These are phyloP conservation scores for Petrea volubilis DNA, from an alignment of 257 asterid species.

Conservation along the genomic window DNA sequence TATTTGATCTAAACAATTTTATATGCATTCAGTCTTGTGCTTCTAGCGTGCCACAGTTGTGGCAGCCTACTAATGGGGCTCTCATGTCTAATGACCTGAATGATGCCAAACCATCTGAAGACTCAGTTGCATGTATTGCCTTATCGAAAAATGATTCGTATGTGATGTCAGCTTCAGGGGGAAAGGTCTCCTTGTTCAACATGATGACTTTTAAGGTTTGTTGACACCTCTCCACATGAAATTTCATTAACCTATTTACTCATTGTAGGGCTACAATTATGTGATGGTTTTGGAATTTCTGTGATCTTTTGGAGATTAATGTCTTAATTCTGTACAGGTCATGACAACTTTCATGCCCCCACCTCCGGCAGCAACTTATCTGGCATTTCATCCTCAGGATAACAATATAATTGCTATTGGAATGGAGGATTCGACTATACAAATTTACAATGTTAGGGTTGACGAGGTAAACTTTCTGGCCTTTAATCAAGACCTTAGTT, in stretches of 20 bases:
- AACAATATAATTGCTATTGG: conserved; percentile 91
- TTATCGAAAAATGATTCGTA: conserved; percentile 94
- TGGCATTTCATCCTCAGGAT: conserved; percentile 96
- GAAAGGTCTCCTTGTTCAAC: conserved; percentile 93
- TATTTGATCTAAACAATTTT: conserved; percentile 16
- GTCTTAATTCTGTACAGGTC: conserved; percentile 51
- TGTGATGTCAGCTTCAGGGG: conserved; percentile 99
- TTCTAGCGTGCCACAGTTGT: conserved; percentile 65
- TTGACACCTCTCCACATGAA: neutral
- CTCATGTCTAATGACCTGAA: conserved; percentile 80
- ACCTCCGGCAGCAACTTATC: conserved; percentile 94
- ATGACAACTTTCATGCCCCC: conserved; percentile 99
- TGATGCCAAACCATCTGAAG: conserved; percentile 78
- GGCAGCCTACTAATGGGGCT: conserved; percentile 91
- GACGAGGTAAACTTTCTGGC: conserved; percentile 66
- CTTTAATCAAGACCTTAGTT: conserved; percentile 3
- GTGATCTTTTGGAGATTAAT: conserved; percentile 17
- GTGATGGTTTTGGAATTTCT: neutral
- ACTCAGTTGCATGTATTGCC: conserved; percentile 88
- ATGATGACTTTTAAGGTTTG: conserved; percentile 98
- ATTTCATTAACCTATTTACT: too few relatives aligned
- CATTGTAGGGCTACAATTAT: neutral
- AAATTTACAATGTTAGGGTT: conserved; percentile 85
- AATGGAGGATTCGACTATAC: conserved; percentile 91
- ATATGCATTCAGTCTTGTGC: conserved; percentile 61